Percentiles rank a stretch among this genome's conserved stretches.
phyloP scores from a whole-genome alignment of 176 grass and related monocot genomes.

The Microstegium vimineum region DNA sequence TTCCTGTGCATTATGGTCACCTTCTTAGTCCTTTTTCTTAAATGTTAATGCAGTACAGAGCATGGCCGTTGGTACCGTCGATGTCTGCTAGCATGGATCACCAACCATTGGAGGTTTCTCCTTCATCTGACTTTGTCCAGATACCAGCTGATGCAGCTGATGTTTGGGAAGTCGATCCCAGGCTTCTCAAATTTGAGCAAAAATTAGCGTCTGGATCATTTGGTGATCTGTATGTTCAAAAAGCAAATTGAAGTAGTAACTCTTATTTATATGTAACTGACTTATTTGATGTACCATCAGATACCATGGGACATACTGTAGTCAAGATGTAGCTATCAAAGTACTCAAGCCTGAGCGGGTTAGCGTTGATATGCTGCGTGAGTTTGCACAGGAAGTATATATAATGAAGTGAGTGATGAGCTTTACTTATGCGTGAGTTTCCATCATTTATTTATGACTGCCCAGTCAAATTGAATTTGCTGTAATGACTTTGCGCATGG shows the following conservation, averaged over 20 bases:
- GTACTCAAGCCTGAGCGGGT: conserved; percentile 74
- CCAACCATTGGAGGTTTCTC: conserved; percentile 29
- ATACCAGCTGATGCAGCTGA: conserved; percentile 77
- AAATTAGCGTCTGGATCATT: conserved; percentile 78
- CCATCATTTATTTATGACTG: background rate
- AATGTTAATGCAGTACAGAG: conserved; percentile 53
- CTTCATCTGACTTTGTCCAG: conserved; percentile 43
- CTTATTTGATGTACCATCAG: conserved; percentile 44
- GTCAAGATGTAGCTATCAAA: conserved; percentile 94
- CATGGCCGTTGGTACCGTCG: conserved; percentile 50
- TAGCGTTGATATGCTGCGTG: conserved; percentile 73
- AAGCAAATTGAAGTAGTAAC: conserved; percentile 15
- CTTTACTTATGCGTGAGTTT: conserved; percentile 29
- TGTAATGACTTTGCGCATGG: no score
- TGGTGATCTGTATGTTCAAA: conserved; percentile 75
- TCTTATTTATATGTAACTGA: conserved; percentile 27
- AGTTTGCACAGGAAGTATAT: conserved; percentile 93
- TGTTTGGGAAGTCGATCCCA: conserved; percentile 83
- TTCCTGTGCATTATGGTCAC: conserved; percentile 2
- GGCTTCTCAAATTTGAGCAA: conserved; percentile 71
- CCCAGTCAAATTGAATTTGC: no score
- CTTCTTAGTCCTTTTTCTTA: conserved; percentile 24
- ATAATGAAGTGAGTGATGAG: conserved; percentile 74
- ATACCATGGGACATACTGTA: conserved; percentile 79
- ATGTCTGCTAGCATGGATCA: conserved; percentile 42